Percentiles rank a stretch among this genome's conserved stretches.
phyloP scores from a whole-genome alignment of 306 rosid genomes.

The Sicyos edulis region DNA sequence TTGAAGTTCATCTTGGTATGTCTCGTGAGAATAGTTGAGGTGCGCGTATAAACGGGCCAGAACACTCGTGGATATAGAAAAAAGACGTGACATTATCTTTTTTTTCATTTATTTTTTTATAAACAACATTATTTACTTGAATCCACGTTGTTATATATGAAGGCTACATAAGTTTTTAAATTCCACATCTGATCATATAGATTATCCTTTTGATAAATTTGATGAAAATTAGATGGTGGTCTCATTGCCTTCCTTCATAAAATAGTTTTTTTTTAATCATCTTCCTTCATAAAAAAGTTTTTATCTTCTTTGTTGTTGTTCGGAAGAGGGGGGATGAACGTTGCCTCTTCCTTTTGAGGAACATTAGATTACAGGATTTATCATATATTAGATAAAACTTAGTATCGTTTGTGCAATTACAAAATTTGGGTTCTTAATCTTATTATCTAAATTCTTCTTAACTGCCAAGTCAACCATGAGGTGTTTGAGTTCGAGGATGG shows the following conservation, averaged over 20 bases:
- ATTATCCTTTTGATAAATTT: background rate
- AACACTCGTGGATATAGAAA: too few relatives aligned
- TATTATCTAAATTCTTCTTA: background rate
- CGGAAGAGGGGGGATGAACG: background rate
- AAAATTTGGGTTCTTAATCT: background rate
- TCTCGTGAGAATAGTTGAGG: too few relatives aligned
- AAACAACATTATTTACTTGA: conserved; percentile 11
- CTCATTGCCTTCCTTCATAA: background rate
- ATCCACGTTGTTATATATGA: background rate
- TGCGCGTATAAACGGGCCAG: too few relatives aligned
- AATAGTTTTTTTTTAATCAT: too few relatives aligned
- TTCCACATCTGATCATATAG: background rate
- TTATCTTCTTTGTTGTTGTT: too few relatives aligned
- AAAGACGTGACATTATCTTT: too few relatives aligned
- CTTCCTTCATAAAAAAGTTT: too few relatives aligned
- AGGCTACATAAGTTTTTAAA: background rate
- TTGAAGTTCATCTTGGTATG: background rate
- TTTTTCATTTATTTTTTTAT: too few relatives aligned
- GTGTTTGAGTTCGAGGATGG: too few relatives aligned
- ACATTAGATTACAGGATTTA: background rate
- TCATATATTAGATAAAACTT: background rate
- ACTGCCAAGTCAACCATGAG: background rate
- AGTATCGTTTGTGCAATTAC: background rate
- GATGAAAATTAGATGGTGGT: background rate
- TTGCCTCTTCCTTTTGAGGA: background rate